Conservation (phyloP, 1,284 basidiomycete species). For the Vanrija pseudolonga region DNA sequence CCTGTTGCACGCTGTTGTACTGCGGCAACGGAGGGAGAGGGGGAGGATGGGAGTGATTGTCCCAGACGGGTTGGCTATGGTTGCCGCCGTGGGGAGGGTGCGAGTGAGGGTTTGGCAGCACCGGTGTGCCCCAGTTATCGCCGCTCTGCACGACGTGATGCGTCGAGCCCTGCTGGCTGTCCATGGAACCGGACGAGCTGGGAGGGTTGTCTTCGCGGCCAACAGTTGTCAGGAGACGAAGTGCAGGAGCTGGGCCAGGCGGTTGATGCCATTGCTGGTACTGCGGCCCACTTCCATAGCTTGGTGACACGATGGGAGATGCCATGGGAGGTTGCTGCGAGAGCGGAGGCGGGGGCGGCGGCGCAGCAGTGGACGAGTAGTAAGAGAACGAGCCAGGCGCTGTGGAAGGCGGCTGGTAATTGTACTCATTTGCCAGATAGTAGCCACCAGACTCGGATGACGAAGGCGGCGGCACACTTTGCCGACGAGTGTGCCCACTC, state of each 20-base stretch:
- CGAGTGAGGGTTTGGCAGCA: too few relatives aligned
- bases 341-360: constrained; percentile 1
- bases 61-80: constrained; percentile 7
- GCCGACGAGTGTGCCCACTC: constrained; percentile 11
- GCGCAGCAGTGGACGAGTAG: constrained; percentile 3
- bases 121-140: too few relatives aligned
- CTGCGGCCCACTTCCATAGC: not conserved
- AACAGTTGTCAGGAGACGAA: constrained; percentile 8
- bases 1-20: constrained; percentile 11
- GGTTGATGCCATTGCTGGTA: constrained; percentile 14
- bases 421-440: constrained; percentile 12
- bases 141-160: constrained; percentile 2
- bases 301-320: constrained; percentile 15
- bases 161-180: constrained; percentile 8
- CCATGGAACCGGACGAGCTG: constrained; percentile 15
- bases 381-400: constrained; percentile 14
- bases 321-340: constrained; percentile 7
- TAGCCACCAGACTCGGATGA: constrained; percentile 5
- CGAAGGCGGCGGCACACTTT: constrained; percentile 11
- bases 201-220: constrained; percentile 13
- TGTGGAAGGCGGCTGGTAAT: constrained; percentile 20
- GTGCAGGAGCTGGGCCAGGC: not conserved
- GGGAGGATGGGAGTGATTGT: constrained; percentile 9
- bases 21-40: constrained; percentile 8
- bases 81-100: not conserved